Conservation (phyloP, 2,329 filamentous ascomycete genomes). For the Ceratocystis eucalypticola region DNA sequence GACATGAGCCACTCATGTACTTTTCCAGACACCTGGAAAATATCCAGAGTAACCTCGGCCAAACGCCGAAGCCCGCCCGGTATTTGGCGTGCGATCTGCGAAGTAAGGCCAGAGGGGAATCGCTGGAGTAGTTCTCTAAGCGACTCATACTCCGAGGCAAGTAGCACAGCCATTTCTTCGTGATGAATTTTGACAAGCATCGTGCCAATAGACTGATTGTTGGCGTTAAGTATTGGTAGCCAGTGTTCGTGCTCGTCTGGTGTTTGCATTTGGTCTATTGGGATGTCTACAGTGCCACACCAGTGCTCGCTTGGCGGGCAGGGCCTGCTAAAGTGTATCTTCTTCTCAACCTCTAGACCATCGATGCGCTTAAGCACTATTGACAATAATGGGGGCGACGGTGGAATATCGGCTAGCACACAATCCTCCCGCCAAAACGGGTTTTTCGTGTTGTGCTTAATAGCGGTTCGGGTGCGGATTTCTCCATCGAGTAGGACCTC, state of each 20-base stretch:
- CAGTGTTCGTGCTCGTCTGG: constrained; percentile 75
- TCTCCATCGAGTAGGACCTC: constrained; percentile 72
- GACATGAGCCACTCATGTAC: constrained; percentile 84
- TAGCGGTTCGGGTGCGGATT: constrained; percentile 59
- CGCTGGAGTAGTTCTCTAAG: constrained; percentile 73
- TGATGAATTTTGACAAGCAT: constrained; percentile 72
- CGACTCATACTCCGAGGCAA: constrained; percentile 70
- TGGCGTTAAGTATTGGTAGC: constrained; percentile 69
- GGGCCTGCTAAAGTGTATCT: constrained; percentile 16
- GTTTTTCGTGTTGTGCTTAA: constrained; percentile 55
- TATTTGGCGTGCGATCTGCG: constrained; percentile 68
- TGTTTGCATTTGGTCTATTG: constrained; percentile 62
- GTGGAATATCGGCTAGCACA: constrained; percentile 60
- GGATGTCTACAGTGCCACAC: constrained; percentile 66
- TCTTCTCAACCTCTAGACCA: constrained; percentile 26
- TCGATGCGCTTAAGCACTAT: constrained; percentile 57
- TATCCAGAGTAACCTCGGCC: constrained; percentile 78
- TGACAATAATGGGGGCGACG: constrained; percentile 53
- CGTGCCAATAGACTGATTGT: constrained; percentile 63
- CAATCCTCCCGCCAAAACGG: constrained; percentile 77
- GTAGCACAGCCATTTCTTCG: constrained; percentile 80
- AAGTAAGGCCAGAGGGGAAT: constrained; percentile 70
- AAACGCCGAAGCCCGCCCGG: constrained; percentile 66
- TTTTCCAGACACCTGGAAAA: constrained; percentile 82
- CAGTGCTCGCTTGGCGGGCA: constrained; percentile 35